Evolutionary conservation across 192 early-diverging fungal species (phyloP).

Genomic region (Diversispora epigaea): DNA sequence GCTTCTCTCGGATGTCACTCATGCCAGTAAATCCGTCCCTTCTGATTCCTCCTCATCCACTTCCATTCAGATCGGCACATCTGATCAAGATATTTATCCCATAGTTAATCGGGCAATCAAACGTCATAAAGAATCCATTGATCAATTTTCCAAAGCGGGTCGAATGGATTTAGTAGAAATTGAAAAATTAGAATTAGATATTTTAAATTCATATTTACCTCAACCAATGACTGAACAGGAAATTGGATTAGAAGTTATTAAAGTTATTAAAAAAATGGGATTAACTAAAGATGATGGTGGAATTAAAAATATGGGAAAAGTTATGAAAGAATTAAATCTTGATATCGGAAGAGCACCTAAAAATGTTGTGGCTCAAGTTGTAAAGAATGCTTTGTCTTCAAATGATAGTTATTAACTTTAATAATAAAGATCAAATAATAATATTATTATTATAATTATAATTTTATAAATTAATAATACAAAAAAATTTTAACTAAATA

Average conservation of each 20-base stretch:
- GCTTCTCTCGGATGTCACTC: conserved; percentile 20
- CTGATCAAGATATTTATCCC: conserved; percentile 58
- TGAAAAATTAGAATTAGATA: conserved; percentile 67
- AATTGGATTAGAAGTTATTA: conserved; percentile 61
- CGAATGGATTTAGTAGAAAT: conserved; percentile 71
- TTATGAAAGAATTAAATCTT: conserved; percentile 79
- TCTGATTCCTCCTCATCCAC: conserved; percentile 38
- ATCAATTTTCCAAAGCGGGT: conserved; percentile 62
- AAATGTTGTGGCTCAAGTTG: conserved; percentile 72
- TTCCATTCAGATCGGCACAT: conserved; percentile 36
- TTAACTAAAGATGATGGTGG: conserved; percentile 39
- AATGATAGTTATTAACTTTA: not conserved
- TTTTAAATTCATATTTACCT: conserved; percentile 76
- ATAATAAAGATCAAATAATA: not conserved
- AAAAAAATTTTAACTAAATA: too few species aligned
- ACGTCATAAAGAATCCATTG: conserved; percentile 75
- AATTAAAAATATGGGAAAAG: conserved; percentile 77
- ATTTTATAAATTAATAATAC: too few species aligned
- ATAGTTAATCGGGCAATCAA: conserved; percentile 82
- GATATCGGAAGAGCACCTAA: conserved; percentile 71
- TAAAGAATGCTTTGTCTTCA: conserved; percentile 64
- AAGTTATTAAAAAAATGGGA: conserved; percentile 54
- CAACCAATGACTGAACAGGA: conserved; percentile 71
- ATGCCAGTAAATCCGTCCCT: conserved; percentile 30
- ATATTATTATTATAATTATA: not conserved